These are phyloP conservation scores for Zostera marina DNA, from an alignment of 116 monocot genomes.

Conservation along the genomic window DNA sequence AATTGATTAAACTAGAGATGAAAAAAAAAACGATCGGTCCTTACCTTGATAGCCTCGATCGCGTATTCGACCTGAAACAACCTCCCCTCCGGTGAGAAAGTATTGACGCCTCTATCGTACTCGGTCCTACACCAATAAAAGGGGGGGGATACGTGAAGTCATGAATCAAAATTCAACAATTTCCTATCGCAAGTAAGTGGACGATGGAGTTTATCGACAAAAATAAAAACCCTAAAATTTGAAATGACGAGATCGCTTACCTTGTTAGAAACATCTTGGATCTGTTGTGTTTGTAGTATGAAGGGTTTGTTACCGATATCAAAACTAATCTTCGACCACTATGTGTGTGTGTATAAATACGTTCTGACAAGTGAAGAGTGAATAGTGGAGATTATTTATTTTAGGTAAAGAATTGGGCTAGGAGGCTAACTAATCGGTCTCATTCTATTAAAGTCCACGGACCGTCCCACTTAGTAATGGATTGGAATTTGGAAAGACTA, in stretches of 20 bases:
- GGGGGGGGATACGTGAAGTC: no score
- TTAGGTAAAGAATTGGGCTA: no score
- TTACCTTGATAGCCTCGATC: slow-evolving; percentile 88
- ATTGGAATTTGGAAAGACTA: no score
- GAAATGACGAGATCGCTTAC: not conserved
- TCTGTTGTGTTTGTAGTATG: not conserved
- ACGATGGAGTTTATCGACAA: not conserved
- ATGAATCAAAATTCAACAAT: not conserved
- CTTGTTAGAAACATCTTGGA: slow-evolving; percentile 6
- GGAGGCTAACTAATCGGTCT: no score
- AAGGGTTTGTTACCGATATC: not conserved
- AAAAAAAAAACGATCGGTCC: not conserved
- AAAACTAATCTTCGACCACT: not conserved
- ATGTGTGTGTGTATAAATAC: no score
- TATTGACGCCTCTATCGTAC: slow-evolving; percentile 84
- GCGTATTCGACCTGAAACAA: slow-evolving; percentile 93
- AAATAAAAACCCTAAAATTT: not conserved
- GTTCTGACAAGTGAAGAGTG: no score
- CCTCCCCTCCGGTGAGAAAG: slow-evolving; percentile 90
- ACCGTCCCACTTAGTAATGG: no score
- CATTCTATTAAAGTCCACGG: no score
- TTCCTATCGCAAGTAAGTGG: not conserved
- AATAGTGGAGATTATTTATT: no score
- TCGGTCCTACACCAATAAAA: slow-evolving; percentile 39
- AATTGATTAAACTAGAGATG: not conserved